phyloP scores from a whole-genome alignment of 306 rosid species.

The Lathyrus oleraceus region DNA sequence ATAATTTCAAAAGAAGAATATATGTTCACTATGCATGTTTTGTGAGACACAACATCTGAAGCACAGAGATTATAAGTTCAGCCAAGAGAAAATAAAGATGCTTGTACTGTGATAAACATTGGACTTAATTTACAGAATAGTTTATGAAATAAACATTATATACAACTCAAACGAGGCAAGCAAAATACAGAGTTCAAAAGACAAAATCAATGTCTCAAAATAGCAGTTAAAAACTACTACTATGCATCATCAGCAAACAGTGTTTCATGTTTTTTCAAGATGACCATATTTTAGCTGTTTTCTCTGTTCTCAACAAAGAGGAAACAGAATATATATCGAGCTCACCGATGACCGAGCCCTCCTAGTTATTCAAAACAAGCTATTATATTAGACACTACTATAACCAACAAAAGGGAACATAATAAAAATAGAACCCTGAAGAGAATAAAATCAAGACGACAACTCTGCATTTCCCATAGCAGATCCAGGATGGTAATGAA shows the following conservation, averaged over 20 bases:
- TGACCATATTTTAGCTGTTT: conserved; percentile 30
- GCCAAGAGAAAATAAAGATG: conserved; percentile 10
- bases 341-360: conserved; percentile 29
- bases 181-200: conserved; percentile 39
- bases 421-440: conserved; percentile 1
- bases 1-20: not conserved
- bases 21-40: not conserved
- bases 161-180: conserved; percentile 40
- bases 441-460: conserved; percentile 38
- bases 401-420: conserved; percentile 30
- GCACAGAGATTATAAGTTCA: conserved; percentile 6
- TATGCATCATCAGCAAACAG: conserved; percentile 42
- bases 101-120: conserved; percentile 27
- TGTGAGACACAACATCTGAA: not conserved
- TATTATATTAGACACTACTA: conserved; percentile 38
- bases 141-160: conserved; percentile 47
- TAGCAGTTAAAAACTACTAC: conserved; percentile 33
- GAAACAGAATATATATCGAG: conserved; percentile 34
- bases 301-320: conserved; percentile 34
- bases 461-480: conserved; percentile 40
- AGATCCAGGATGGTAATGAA: conserved; percentile 82
- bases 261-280: conserved; percentile 38
- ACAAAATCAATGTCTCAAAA: conserved; percentile 37
- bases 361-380: conserved; percentile 49
- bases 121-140: conserved; percentile 45